These are phyloP conservation scores for Rosa rugosa DNA, from an alignment of 306 rosid species.

Conservation along the genomic window DNA sequence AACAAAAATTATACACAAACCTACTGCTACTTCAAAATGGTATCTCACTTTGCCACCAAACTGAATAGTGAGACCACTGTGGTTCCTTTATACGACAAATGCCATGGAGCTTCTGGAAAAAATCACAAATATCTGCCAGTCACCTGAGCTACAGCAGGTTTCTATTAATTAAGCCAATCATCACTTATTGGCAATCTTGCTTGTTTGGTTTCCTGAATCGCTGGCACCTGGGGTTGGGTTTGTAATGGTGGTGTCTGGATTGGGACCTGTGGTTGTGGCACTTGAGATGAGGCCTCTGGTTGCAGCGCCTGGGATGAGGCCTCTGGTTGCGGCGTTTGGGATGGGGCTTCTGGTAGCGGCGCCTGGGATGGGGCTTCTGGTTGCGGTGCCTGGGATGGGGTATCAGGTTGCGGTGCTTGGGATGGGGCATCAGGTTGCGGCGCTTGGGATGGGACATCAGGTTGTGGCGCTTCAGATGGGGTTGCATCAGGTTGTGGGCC, in stretches of 20 bases:
- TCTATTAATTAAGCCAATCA: constrained; percentile 1
- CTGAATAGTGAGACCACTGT: neutral
- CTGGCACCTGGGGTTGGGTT: constrained; percentile 41
- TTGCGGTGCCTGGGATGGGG: neutral
- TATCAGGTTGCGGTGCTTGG: constrained; percentile 13
- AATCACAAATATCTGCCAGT: neutral
- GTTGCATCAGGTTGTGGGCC: neutral
- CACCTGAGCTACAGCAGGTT: neutral
- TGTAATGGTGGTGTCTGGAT: constrained; percentile 25
- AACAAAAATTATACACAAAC: neutral
- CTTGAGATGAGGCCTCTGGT: neutral
- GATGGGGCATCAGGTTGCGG: constrained; percentile 42
- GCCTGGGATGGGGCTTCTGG: constrained; percentile 40
- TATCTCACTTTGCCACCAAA: neutral
- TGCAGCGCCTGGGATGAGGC: constrained; percentile 33
- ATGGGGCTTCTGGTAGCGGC: neutral
- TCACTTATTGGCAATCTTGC: constrained; percentile 35
- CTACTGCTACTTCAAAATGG: constrained; percentile 1
- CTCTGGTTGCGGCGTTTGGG: constrained; percentile 26
- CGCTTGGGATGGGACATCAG: neutral
- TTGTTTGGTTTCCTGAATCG: constrained; percentile 29
- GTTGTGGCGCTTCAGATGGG: constrained; percentile 32
- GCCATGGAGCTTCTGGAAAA: neutral
- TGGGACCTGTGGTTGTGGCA: constrained; percentile 17
- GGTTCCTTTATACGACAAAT: neutral